A percentile compares a stretch with the other conserved stretches of the same genome.
Evolutionary conservation across 1,284 basidiomycete genomes (phyloP).

Genomic region (Melanopsichium pennsylvanicum): DNA sequence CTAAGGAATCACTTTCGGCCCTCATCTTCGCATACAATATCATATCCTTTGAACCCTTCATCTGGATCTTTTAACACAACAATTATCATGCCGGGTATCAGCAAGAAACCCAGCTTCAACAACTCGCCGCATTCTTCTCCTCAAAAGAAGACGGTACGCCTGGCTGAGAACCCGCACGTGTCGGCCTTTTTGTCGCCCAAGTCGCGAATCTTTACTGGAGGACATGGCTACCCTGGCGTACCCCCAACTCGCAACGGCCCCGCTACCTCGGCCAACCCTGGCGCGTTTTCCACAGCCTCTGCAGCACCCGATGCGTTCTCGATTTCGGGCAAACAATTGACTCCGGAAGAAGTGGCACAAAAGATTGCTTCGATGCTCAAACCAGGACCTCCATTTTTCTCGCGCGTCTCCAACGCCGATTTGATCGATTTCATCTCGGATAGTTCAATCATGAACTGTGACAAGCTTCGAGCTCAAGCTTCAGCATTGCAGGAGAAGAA

Average conservation of each 20-base stretch:
- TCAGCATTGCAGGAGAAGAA: conserved; percentile 20
- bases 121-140: conserved; percentile 18
- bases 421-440: conserved; percentile 52
- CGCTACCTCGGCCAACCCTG: no score
- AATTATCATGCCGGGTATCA: conserved; percentile 26
- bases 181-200: conserved; percentile 52
- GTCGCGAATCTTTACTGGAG: conserved; percentile 46
- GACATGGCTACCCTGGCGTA: conserved; percentile 23
- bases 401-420: conserved; percentile 50
- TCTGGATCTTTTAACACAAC: neutral
- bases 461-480: conserved; percentile 24
- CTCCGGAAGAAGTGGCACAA: conserved; percentile 48
- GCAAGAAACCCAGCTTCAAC: conserved; percentile 22
- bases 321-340: conserved; percentile 37
- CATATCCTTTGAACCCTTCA: no score
- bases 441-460: conserved; percentile 53
- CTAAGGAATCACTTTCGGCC: no score
- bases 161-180: conserved; percentile 42
- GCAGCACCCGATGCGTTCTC: conserved; percentile 13
- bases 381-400: conserved; percentile 58
- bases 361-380: conserved; percentile 58
- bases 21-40: no score
- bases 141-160: conserved; percentile 27
- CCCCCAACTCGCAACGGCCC: neutral
- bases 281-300: conserved; percentile 12